Base-by-base conservation (phyloP, 169 alveolate species). In the Babesia ovis region DNA sequence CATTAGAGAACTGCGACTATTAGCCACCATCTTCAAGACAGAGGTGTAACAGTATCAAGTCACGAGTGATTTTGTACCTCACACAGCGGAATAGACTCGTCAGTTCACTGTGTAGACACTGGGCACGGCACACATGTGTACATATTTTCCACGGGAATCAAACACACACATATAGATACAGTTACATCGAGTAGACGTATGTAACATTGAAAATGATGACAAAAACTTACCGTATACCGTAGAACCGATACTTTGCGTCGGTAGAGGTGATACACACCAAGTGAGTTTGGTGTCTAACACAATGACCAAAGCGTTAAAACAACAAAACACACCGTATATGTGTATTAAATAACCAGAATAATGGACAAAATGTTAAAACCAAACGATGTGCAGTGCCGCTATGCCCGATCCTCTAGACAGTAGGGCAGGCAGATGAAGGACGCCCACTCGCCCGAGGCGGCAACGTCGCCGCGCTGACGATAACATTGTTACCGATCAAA, bases 1-100 rank as follows among this genome's bases (percentile, higher is more conserved):
- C 74, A 64, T 64, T 0, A 64, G 74, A 14, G 74, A 64, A 64
- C 62, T 64, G 22, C 74, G 74, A 64, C 74, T 64, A 2, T 25
- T 27, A 23, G 74, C 74, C 60, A 48, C 74, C 74, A 64, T 64
- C 31, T 3, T 64, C 18, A 0, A 16, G n/a, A 25, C 23, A 12
- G 32, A 3, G 12, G 43, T 14, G 1, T n/a, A 23, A 32, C 55
- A 60, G 42, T 12, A 22, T 9, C n/a, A 1, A 12, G 9, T 16
- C 54, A 25, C 67, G 34, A 18, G 22, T n/a, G 22, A n/a, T 3
- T 11, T n/a, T 14, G 25, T n/a, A 29, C 2, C 59, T 2, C 27
- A 51, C 37, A 14, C 20, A 22, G 53, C 35, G 53, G 34, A 5
- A 9, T 37, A 25, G 68, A 58, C 50, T 61, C 71, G 58, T 3